Base-by-base conservation (phyloP, 257 asterid genomes). In the Nicotiana otophora region DNA sequence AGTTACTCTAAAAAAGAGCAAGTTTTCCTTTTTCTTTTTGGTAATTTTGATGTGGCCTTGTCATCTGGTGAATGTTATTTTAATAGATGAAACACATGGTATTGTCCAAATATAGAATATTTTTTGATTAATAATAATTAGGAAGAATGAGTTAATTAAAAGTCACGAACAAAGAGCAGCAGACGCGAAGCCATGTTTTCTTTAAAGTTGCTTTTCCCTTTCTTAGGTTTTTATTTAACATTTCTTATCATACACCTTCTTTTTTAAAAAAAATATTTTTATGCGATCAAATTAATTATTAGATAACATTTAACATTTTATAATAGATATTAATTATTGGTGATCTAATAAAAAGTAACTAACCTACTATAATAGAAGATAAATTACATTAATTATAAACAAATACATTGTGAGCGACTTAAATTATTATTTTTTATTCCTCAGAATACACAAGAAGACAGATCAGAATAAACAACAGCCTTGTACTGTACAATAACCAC, bases 151-250 rank as follows among this genome's bases (percentile, higher is more conserved):
- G 34, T 42, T 33, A 11, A 34, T 60, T 5, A 57, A 6, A 78
- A 17, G 81, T 46, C 57, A 72, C 23, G 39, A 46, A 72, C 79
- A 72, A 72, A 46, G 23, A 48, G 79, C 34, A 76, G 77, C 53
- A 86, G 62, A 84, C 88, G 87, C 77, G 88, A 90, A 46, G 48
- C 91, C 90, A 90, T 87, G 91, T 88, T 87, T 70, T 90, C 26
- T 57, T 79, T 53, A 90, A 85, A 90, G 88, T 85, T 83, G 83
- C 84, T 89, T 90, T 88, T 83, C 28, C 82, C 83, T 70, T 88
- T 88, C 83, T 78, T 65, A 63, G 60, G 67, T 48, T 26, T 69
- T 80, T 20, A 87, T 89, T 88, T 87, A 85, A 91, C 87, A 88
- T 86, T 86, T 85, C 20, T 86, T 9, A 4, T 61, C 14, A 39